Base-by-base conservation (phyloP, 1,284 basidiomycete species). In the Paramarasmius palmivorus region DNA sequence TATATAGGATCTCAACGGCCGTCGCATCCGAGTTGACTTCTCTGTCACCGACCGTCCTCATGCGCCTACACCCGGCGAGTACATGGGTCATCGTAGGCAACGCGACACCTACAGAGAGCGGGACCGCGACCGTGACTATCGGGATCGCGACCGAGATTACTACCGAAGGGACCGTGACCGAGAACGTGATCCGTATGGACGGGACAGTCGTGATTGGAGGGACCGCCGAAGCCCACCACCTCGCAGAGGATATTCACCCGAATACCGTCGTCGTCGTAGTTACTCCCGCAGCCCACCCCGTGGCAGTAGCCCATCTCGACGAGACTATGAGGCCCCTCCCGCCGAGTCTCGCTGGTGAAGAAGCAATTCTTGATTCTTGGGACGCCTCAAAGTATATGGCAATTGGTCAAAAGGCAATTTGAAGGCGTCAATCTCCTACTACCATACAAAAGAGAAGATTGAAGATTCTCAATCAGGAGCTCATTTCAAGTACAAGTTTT, bases 11-110 rank as follows among this genome's bases (percentile, higher is more conserved):
- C 79, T 99, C 53, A 96, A 99, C 65, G 96, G 95, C 22, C 92
- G 96, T 55, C 84, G 90, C 48, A 95, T 99, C 65, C 93, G 96
- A 53, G 96, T 99, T 47, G 96, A 99, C 70, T 99, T 90, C 68
- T 98, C 94, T 1, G 91, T 96, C 39, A 99, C 97, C 4, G 85
- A 90, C 59, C 86, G 92, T 52, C 90, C 96, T 23, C 96, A 99
- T 73, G 88, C 92, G 14, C 93, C 97, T 9, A 99, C 96, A 14
- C 96, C 97, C 3, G 96, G 96, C 59, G 92, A 98, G 74, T 99
- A 99, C 75, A 95, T 95, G 89, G 94, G 95, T 15, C 90, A 92
- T 63, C 87, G 90, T 61, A 87, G 91, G 47, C 67, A 73, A 52
- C 79, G 84, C 47, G 86, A 88, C 57, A 77, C 79, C 2, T 80